Evolutionary conservation across 805 yeast genomes (phyloP).

Genomic region (Kockiozyma suomiensis): DNA sequence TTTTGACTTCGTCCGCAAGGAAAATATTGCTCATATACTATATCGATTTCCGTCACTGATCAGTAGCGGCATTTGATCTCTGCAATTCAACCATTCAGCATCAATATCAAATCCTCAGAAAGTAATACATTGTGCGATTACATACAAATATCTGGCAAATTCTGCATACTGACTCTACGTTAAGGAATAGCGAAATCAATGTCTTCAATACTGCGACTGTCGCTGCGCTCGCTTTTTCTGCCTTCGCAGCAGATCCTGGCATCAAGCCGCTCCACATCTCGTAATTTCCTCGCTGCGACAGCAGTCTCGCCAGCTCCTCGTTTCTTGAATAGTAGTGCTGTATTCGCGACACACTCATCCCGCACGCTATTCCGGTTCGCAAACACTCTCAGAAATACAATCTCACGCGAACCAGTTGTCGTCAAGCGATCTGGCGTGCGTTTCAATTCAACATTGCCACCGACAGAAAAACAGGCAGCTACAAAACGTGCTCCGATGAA

Average conservation of each 20-base stretch:
- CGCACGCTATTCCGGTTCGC: background rate
- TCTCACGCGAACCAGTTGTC: too few species aligned
- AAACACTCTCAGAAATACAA: too few species aligned
- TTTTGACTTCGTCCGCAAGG: too few species aligned
- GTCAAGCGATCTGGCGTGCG: background rate
- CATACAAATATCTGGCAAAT: too few species aligned
- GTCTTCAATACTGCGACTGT: background rate
- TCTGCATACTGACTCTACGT: too few species aligned
- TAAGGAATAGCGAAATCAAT: background rate
- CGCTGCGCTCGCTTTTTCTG: background rate
- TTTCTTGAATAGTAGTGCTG: background rate
- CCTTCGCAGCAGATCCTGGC: background rate
- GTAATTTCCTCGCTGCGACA: background rate
- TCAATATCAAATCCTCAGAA: too few species aligned
- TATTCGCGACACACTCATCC: background rate
- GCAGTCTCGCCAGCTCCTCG: background rate
- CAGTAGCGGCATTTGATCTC: too few species aligned
- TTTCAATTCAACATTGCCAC: conserved; percentile 10
- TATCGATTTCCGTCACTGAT: too few species aligned
- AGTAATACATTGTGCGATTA: too few species aligned
- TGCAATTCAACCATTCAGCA: too few species aligned
- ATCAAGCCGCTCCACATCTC: background rate
- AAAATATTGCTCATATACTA: too few species aligned
- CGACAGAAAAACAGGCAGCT: conserved; percentile 3
- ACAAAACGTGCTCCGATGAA: conserved; percentile 8